Base-by-base conservation (phyloP, 495 filamentous ascomycete species). In the Aspergillus avenaceus region DNA sequence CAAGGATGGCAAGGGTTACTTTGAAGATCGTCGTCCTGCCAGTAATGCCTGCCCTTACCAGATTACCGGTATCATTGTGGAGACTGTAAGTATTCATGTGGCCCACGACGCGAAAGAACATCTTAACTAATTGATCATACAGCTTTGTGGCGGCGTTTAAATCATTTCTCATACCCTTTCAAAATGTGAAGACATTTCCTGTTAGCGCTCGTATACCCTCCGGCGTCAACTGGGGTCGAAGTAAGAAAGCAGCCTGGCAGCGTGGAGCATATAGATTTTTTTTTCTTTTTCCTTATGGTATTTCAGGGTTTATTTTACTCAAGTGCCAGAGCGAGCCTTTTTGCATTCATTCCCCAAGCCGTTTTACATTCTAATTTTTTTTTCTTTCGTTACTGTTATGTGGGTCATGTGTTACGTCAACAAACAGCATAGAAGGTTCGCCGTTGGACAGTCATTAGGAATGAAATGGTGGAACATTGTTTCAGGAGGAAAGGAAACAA, bases 1-100 rank as follows among this genome's bases (percentile, higher is more conserved):
- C 46, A 89, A 90, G 69, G 91, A 96, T 69, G 91, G 90, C 71
- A 95, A 88, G 76, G 93, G 93, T 58, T 98, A 98, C 82, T 97
- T 98, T 56, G 93, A 98, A 78, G 93, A 98, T 61, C 84, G 93
- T 65, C 81, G 93, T 59, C 93, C 93, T 38, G 93, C 93, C 37
- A 91, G 86, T 64, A 98, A 98, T 67, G 93, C 84, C 55, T 90
- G 95, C 73, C 93, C 93, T 22, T 98, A 98, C 77, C 91, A 91
- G 75, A 91, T 96, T 65, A 95, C 90, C 52, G 88, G 88, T 64
- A 93, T 96, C 66, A 86, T 95, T 63, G 87, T 91, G 70, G 86
- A 91, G 79, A 88, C 86, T 62, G 67, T 75, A 64, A 50, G 61
- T 55, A 42, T 26, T 25, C 40, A 14, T 32, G 1, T 18, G 11